Percentiles rank a stretch among this genome's conserved stretches.
Conservation (phyloP, 2,329 filamentous ascomycete genomes). For the Colletotrichum navitas region DNA sequence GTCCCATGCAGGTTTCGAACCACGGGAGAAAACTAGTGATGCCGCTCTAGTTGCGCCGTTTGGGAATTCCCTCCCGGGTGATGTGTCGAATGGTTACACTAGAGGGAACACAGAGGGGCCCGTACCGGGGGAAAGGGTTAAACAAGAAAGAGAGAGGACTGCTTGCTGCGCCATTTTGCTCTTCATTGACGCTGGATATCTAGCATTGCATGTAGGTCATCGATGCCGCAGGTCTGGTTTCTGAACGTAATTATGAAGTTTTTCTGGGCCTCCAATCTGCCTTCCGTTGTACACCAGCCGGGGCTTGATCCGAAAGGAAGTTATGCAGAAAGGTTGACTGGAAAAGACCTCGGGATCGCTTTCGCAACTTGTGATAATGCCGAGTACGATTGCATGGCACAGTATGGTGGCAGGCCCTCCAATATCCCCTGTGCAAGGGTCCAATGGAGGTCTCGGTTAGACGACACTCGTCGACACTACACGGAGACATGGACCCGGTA, state of each 20-base stretch:
- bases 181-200: not conserved
- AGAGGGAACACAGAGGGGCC: not conserved
- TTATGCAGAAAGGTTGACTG: not conserved
- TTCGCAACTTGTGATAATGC: not conserved
- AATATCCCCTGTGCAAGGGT: not conserved
- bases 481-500: not conserved
- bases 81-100: not conserved
- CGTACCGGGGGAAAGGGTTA: not conserved
- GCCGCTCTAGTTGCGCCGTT: constrained; percentile 2
- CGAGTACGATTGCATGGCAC: not conserved
- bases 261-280: not conserved
- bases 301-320: constrained; percentile 6
- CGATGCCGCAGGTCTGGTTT: constrained; percentile 6
- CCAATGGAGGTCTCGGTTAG: not conserved
- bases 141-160: not conserved
- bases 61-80: not conserved
- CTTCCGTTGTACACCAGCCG: constrained; percentile 11
- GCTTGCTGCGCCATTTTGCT: not conserved
- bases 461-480: not conserved
- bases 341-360: not conserved
- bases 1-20: not conserved
- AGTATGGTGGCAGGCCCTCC: not conserved
- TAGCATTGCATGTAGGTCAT: not conserved
- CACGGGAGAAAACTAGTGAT: not conserved
- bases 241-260: not conserved